These are phyloP conservation scores for Pseudovirgaria hyperparasitica DNA, from an alignment of 2,329 filamentous ascomycete species.

Conservation along the genomic window DNA sequence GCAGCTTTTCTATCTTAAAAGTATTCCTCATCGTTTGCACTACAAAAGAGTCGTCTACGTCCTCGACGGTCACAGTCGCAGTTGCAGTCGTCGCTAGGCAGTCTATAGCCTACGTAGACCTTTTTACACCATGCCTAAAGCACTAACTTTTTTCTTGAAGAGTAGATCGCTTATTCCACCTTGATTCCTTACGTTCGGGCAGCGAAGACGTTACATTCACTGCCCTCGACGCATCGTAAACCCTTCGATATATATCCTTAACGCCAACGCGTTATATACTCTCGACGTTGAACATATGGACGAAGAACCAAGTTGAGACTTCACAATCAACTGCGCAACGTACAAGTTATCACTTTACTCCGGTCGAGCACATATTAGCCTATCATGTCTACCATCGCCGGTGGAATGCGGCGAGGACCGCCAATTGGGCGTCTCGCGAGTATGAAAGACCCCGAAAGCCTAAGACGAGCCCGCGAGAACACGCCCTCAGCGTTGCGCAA, in stretches of 20 bases:
- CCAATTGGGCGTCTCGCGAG: conserved; percentile 13
- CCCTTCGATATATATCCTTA: conserved; percentile 8
- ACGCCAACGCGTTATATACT: conserved; percentile 4
- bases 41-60: too few species aligned
- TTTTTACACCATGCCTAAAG: too few species aligned
- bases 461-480: conserved; percentile 6
- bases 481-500: conserved; percentile 6
- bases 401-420: conserved; percentile 4
- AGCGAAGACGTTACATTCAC: neutral
- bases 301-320: conserved; percentile 2
- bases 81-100: too few species aligned
- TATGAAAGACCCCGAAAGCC: conserved; percentile 10
- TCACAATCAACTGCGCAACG: neutral
- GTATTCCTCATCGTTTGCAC: too few species aligned
- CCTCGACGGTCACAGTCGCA: too few species aligned
- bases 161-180: neutral
- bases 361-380: conserved; percentile 1
- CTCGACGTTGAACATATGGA: neutral
- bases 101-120: too few species aligned
- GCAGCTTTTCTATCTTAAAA: too few species aligned
- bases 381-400: too few species aligned
- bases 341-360: neutral
- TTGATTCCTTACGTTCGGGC: neutral
- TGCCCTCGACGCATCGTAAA: neutral
- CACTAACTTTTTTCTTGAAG: neutral